Evolutionary conservation across 371 early-diverging fungal species (phyloP).

Genomic region (Rhizopus microsporus): DNA sequence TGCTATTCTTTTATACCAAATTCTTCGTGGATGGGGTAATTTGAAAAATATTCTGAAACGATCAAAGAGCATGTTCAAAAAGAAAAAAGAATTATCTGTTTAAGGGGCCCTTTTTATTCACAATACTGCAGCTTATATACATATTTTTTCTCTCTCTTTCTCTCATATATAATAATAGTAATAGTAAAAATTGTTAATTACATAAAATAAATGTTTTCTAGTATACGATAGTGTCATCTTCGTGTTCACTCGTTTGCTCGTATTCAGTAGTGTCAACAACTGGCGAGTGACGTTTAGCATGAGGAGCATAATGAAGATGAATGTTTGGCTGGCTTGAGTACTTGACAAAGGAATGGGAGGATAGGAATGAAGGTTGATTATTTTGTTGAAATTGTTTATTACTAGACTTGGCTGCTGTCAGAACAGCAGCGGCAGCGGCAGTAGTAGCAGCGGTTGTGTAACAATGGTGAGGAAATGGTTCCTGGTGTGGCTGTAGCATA

Average conservation of each 20-base stretch:
- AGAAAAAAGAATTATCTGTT: conserved; percentile 1
- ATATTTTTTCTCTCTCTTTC: background rate
- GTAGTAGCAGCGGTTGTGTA: background rate
- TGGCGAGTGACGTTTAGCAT: too few relatives aligned
- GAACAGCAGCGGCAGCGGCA: background rate
- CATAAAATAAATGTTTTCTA: too few relatives aligned
- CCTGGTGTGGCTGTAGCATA: too few relatives aligned
- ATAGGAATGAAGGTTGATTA: too few relatives aligned
- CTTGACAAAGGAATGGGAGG: background rate
- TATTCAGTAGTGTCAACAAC: too few relatives aligned
- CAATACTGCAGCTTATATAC: conserved; percentile 8
- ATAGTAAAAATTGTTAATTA: background rate
- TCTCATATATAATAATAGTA: background rate
- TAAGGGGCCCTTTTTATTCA: background rate
- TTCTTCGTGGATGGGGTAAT: conserved; percentile 36
- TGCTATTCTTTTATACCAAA: conserved; percentile 41
- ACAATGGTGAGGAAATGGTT: background rate
- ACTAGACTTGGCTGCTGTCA: background rate
- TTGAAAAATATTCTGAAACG: conserved; percentile 10
- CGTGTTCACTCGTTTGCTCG: too few relatives aligned
- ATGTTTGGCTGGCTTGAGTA: background rate
- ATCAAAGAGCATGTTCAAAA: conserved; percentile 11
- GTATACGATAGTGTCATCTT: too few relatives aligned
- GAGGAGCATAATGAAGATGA: background rate
- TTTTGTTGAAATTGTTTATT: background rate